Percentiles rank a stretch among this genome's conserved stretches.
These are phyloP conservation scores for Hemileccinum rubropunctum DNA, from an alignment of 768 basidiomycete genomes.

Conservation along the genomic window DNA sequence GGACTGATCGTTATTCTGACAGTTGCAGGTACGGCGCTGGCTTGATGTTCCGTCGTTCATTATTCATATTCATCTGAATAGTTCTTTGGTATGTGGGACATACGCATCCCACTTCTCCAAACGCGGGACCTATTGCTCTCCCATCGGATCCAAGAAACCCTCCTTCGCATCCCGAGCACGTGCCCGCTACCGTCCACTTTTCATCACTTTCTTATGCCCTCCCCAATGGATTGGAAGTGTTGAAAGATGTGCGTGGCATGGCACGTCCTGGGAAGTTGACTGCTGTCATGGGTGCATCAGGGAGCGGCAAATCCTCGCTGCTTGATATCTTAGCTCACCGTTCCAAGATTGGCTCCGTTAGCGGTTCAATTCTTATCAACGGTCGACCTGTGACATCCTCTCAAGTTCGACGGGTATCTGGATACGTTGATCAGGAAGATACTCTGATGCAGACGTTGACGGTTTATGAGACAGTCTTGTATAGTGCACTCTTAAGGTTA, in stretches of 20 bases:
- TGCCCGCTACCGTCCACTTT: slow-evolving; percentile 93
- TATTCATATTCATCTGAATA: slow-evolving; percentile 21
- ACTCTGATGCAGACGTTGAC: slow-evolving; percentile 96
- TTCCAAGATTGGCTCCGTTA: slow-evolving; percentile 73
- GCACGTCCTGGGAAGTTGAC: slow-evolving; percentile 89
- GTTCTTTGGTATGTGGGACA: slow-evolving; percentile 93
- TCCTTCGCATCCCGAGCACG: slow-evolving; percentile 72
- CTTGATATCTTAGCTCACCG: slow-evolving; percentile 95
- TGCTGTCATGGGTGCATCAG: slow-evolving; percentile 96
- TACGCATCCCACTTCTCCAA: slow-evolving; percentile 38
- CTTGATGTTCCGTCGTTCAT: not conserved
- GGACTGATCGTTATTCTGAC: slow-evolving; percentile 70
- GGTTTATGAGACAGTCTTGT: slow-evolving; percentile 96
- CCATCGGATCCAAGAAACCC: slow-evolving; percentile 68
- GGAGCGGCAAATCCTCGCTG: slow-evolving; percentile 94
- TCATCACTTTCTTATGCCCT: slow-evolving; percentile 79
- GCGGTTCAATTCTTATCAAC: slow-evolving; percentile 79
- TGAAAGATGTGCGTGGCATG: slow-evolving; percentile 79
- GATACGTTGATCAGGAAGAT: slow-evolving; percentile 98
- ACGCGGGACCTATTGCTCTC: slow-evolving; percentile 75
- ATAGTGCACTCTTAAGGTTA: slow-evolving; percentile 85
- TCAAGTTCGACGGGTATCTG: slow-evolving; percentile 82
- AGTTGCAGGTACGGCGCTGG: slow-evolving; percentile 48
- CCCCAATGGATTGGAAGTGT: slow-evolving; percentile 54
- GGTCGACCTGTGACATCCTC: slow-evolving; percentile 71